phyloP scores from a whole-genome alignment of 176 grass and related monocot genomes.

The Triticum aestivum region DNA sequence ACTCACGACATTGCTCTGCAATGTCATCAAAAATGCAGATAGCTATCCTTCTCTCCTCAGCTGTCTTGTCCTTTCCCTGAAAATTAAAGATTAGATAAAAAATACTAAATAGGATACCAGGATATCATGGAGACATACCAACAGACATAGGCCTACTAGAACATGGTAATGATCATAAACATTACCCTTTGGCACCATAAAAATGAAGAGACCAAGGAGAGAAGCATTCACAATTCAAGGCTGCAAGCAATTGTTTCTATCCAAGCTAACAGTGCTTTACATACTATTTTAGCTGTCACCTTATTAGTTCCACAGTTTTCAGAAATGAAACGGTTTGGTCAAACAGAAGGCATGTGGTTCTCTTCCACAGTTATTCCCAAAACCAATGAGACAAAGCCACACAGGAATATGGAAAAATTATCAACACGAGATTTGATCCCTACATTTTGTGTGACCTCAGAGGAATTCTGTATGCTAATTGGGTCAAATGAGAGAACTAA shows the following conservation, averaged over 20 bases:
- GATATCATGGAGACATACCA: background rate
- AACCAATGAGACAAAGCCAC: background rate
- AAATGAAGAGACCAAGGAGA: background rate
- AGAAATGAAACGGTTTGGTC: background rate
- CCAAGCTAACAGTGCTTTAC: background rate
- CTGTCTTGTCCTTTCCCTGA: constrained; percentile 95
- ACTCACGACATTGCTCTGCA: constrained; percentile 90
- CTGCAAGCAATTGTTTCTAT: background rate
- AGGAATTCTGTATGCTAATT: background rate
- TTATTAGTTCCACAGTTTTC: background rate
- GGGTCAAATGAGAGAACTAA: background rate
- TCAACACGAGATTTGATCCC: background rate
- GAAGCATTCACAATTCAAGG: background rate
- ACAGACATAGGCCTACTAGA: constrained; percentile 9
- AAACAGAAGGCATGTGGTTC: background rate
- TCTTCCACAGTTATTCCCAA: background rate
- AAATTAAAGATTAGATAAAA: constrained; percentile 20
- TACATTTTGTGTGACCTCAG: background rate
- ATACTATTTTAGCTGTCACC: background rate
- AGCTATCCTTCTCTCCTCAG: constrained; percentile 97
- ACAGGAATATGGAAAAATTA: background rate
- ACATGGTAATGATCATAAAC: background rate
- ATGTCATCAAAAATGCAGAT: constrained; percentile 99
- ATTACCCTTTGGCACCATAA: background rate
- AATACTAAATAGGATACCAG: background rate